Conservation (phyloP, 352 stramenopile genomes). For the Phytophthora foliorum region DNA sequence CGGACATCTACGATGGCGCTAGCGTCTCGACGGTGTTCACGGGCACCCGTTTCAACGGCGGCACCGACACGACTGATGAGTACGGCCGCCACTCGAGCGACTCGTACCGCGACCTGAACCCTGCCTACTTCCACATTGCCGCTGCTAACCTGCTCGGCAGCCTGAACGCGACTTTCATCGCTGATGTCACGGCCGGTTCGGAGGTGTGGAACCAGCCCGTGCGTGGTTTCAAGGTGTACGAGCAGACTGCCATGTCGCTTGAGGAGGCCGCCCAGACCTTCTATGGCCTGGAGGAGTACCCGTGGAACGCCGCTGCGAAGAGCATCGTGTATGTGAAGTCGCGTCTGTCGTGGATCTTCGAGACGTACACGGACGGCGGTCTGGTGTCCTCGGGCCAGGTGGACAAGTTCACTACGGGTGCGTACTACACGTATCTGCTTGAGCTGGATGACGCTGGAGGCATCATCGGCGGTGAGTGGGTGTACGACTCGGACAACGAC, state of each 20-base stretch:
- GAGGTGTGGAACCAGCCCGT: slow-evolving; percentile 71
- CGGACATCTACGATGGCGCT: slow-evolving; percentile 51
- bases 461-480: slow-evolving; percentile 56
- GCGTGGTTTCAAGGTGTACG: slow-evolving; percentile 47
- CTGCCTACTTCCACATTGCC: slow-evolving; percentile 56
- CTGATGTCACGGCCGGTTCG: slow-evolving; percentile 43
- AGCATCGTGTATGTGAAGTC: slow-evolving; percentile 56
- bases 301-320: slow-evolving; percentile 52
- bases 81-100: slow-evolving; percentile 50
- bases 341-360: slow-evolving; percentile 54
- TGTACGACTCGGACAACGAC: slow-evolving; percentile 40
- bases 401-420: slow-evolving; percentile 35
- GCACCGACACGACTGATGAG: slow-evolving; percentile 36
- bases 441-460: slow-evolving; percentile 41
- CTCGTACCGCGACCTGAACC: slow-evolving; percentile 56
- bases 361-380: slow-evolving; percentile 42
- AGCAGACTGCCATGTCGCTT: slow-evolving; percentile 40
- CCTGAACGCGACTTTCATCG: slow-evolving; percentile 50
- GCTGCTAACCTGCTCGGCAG: slow-evolving; percentile 52
- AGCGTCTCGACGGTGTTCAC: slow-evolving; percentile 46
- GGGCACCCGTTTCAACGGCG: slow-evolving; percentile 46
- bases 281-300: slow-evolving; percentile 52
- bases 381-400: slow-evolving; percentile 39
- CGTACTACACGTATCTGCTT: slow-evolving; percentile 46
- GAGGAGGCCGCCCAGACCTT: slow-evolving; percentile 43